These are phyloP conservation scores for Manihot esculenta DNA, from an alignment of 441 rosid genomes.

Conservation along the genomic window DNA sequence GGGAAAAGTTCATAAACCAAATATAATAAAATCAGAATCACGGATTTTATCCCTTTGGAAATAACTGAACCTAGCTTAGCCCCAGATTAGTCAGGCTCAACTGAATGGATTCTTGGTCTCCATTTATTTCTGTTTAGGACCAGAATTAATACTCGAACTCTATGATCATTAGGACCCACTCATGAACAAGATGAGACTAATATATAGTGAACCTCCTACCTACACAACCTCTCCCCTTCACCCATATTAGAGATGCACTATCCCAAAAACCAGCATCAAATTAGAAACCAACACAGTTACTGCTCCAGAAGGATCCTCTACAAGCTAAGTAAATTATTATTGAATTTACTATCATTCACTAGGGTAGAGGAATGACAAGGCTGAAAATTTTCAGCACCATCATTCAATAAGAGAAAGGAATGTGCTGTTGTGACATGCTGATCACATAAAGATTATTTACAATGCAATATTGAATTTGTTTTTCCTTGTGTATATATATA, in stretches of 20 bases:
- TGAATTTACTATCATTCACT: not conserved
- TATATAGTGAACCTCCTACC: not conserved
- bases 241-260: not conserved
- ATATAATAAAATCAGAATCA: not conserved
- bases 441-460: slow-evolving; percentile 1
- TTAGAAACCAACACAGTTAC: not conserved
- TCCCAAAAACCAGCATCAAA: not conserved
- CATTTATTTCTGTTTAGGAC: not conserved
- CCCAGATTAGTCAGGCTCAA: not conserved
- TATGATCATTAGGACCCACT: not conserved
- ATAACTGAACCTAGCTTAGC: not conserved
- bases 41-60: not conserved
- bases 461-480: not conserved
- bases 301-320: not conserved
- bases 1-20: not conserved
- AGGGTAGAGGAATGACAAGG: not conserved
- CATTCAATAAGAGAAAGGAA: not conserved
- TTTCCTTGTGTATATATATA: not conserved
- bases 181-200: not conserved
- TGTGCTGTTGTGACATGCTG: not conserved
- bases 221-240: not conserved
- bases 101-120: not conserved
- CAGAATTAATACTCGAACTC: not conserved
- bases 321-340: not conserved
- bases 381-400: too few species aligned